Evolutionary conservation across 1,284 basidiomycete genomes (phyloP).

Genomic region (Apiotrichum gracile): DNA sequence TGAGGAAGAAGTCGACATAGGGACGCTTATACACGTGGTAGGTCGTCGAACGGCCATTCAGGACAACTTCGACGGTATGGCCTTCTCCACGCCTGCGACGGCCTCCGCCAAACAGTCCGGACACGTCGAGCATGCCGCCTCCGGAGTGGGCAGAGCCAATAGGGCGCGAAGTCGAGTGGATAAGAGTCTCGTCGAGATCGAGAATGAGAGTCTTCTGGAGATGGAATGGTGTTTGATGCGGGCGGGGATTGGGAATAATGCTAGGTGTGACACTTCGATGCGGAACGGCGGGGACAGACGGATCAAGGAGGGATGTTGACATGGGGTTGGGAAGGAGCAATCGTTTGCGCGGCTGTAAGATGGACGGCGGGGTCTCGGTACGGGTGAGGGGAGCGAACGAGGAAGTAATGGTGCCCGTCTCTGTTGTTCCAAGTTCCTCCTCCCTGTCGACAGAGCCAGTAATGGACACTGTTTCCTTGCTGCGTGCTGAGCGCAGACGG

Average conservation of each 20-base stretch:
- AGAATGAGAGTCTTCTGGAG: constrained; percentile 86
- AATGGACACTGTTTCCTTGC: constrained; percentile 12
- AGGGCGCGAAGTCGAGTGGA: constrained; percentile 89
- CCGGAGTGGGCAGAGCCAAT: constrained; percentile 47
- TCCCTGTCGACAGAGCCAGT: constrained; percentile 5
- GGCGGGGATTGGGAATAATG: constrained; percentile 30
- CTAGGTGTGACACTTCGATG: constrained; percentile 13
- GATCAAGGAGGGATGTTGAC: constrained; percentile 37
- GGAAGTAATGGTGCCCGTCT: constrained; percentile 6
- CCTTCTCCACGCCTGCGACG: constrained; percentile 58
- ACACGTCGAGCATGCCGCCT: constrained; percentile 58
- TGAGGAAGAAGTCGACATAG: constrained; percentile 90
- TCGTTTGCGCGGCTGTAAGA: constrained; percentile 8
- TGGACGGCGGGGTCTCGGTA: constrained; percentile 3
- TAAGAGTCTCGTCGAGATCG: constrained; percentile 95
- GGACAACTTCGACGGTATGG: constrained; percentile 91
- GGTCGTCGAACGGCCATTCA: constrained; percentile 79
- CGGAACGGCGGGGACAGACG: constrained; percentile 47
- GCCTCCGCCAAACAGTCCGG: constrained; percentile 49
- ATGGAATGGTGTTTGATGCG: constrained; percentile 62
- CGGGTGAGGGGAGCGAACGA: constrained; percentile 2
- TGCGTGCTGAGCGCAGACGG: constrained; percentile 29
- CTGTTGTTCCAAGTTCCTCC: constrained; percentile 22
- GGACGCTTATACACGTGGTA: constrained; percentile 99
- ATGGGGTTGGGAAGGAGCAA: constrained; percentile 41